A percentile compares a stretch with the other conserved stretches of the same genome.
Evolutionary conservation across 2,329 filamentous ascomycete species (phyloP).

Genomic region (Trichoderma citrinoviride): DNA sequence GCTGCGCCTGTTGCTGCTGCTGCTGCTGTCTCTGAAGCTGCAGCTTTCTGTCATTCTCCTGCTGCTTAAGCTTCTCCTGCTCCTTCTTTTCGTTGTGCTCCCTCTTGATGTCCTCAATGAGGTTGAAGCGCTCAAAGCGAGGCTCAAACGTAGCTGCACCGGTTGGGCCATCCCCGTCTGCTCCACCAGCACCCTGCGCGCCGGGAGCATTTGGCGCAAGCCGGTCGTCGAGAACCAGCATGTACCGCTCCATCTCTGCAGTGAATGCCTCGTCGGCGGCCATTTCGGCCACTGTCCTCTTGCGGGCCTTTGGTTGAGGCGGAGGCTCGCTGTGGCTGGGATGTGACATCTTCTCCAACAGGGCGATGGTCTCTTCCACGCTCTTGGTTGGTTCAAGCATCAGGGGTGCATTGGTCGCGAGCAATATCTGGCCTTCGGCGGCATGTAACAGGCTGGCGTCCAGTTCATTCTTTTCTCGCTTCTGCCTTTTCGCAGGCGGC

Average conservation of each 20-base stretch:
- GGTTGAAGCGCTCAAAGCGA: constrained; percentile 87
- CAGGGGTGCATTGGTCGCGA: constrained; percentile 71
- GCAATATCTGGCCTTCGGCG: constrained; percentile 72
- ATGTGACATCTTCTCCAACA: constrained; percentile 71
- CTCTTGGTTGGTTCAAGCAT: constrained; percentile 73
- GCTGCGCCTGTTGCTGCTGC: constrained; percentile 43
- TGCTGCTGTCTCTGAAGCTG: constrained; percentile 45
- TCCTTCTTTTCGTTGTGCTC: constrained; percentile 75
- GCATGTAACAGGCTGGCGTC: constrained; percentile 70
- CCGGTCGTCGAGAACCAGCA: constrained; percentile 88
- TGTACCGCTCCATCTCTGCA: constrained; percentile 84
- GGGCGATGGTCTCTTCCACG: constrained; percentile 64
- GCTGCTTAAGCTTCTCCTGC: constrained; percentile 68
- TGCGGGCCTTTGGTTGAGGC: constrained; percentile 82
- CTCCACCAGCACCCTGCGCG: constrained; percentile 54
- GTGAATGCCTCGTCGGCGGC: constrained; percentile 91
- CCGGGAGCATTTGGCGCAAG: constrained; percentile 60
- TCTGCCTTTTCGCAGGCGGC: constrained; percentile 64
- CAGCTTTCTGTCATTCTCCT: constrained; percentile 56
- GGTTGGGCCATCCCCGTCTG: constrained; percentile 71
- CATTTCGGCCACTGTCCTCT: constrained; percentile 91
- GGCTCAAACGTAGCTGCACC: constrained; percentile 75
- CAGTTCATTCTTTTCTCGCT: constrained; percentile 70
- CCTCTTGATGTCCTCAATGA: constrained; percentile 78
- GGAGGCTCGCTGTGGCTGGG: constrained; percentile 73